Evolutionary conservation across 768 basidiomycete genomes (phyloP).

Genomic region (Boletellus ananas): DNA sequence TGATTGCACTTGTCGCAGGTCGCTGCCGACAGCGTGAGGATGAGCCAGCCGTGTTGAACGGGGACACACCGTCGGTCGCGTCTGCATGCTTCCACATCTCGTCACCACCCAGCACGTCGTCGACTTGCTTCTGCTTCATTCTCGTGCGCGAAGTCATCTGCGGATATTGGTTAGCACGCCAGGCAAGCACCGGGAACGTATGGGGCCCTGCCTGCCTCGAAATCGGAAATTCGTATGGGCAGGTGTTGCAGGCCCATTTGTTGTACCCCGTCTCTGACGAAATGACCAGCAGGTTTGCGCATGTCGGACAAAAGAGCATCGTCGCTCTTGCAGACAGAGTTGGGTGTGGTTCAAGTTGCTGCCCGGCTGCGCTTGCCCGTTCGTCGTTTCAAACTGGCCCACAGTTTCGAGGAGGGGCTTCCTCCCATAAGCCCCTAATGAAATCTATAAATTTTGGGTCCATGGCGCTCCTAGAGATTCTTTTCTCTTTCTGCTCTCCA

Average conservation of each 20-base stretch:
- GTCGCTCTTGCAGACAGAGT: not conserved
- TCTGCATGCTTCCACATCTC: constrained; percentile 95
- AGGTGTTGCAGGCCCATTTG: constrained; percentile 92
- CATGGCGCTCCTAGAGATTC: not conserved
- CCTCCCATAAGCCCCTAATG: not conserved
- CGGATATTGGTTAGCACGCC: not conserved
- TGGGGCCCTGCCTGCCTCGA: constrained; percentile 20
- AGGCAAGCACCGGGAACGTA: no score
- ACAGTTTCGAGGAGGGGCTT: no score
- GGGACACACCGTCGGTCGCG: constrained; percentile 62
- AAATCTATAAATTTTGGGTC: not conserved
- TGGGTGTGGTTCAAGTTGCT: not conserved
- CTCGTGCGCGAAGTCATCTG: constrained; percentile 91
- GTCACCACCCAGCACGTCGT: constrained; percentile 94
- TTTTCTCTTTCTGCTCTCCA: not conserved
- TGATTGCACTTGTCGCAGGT: constrained; percentile 79
- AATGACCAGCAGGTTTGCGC: constrained; percentile 81
- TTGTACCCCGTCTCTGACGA: constrained; percentile 77
- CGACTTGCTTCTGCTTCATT: constrained; percentile 84
- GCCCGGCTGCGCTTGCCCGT: no score
- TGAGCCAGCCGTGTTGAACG: not conserved
- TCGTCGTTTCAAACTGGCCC: not conserved
- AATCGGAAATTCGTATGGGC: constrained; percentile 81
- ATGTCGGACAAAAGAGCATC: constrained; percentile 95
- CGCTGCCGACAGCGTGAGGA: constrained; percentile 32